Evolutionary conservation across 495 filamentous ascomycete species (phyloP).

Genomic region (Melanomma pulvis-pyrius): DNA sequence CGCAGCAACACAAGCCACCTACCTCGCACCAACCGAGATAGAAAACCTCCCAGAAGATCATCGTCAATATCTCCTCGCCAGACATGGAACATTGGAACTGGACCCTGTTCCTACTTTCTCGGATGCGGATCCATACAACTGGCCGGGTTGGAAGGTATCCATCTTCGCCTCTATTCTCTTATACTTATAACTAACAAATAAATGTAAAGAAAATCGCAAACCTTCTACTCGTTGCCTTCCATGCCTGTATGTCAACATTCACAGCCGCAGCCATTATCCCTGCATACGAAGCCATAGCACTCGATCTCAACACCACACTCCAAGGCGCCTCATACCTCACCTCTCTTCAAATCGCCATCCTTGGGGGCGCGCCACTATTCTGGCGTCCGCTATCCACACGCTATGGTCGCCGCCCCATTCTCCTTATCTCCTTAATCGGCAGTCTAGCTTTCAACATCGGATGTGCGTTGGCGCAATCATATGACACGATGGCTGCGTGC

Average conservation of each 20-base stretch:
- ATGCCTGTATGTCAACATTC: slow-evolving; percentile 61
- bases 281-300: slow-evolving; percentile 53
- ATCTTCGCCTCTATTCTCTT: not conserved
- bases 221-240: slow-evolving; percentile 57
- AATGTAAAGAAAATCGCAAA: slow-evolving; percentile 55
- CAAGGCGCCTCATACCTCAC: slow-evolving; percentile 55
- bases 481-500: slow-evolving; percentile 50
- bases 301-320: slow-evolving; percentile 48
- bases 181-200: not conserved
- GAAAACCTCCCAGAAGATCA: slow-evolving; percentile 44
- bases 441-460: slow-evolving; percentile 53
- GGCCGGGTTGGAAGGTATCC: slow-evolving; percentile 59
- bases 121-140: slow-evolving; percentile 60
- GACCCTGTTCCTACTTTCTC: slow-evolving; percentile 56
- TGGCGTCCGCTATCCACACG: slow-evolving; percentile 62
- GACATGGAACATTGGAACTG: slow-evolving; percentile 59
- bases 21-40: slow-evolving; percentile 20
- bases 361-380: slow-evolving; percentile 55
- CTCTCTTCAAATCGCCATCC: slow-evolving; percentile 54
- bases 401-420: slow-evolving; percentile 58
- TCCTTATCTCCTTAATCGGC: slow-evolving; percentile 53
- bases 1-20: slow-evolving; percentile 19
- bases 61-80: slow-evolving; percentile 55
- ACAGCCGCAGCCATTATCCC: slow-evolving; percentile 58
- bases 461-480: slow-evolving; percentile 51